Percentiles rank a stretch among this genome's conserved stretches.
These are phyloP conservation scores for Conringia planisiliqua DNA, from an alignment of 345 rosid genomes.

Conservation along the genomic window DNA sequence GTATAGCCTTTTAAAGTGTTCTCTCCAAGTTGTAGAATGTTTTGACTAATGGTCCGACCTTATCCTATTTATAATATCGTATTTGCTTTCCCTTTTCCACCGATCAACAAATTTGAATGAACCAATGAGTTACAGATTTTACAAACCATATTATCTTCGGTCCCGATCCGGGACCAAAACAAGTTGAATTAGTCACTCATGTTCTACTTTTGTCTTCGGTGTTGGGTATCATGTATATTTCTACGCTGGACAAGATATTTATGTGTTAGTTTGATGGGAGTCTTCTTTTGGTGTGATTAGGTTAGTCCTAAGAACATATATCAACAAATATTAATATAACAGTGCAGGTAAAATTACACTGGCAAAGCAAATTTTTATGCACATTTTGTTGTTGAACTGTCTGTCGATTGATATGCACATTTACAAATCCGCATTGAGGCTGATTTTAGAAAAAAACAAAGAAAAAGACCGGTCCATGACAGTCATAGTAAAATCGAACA, in stretches of 20 bases:
- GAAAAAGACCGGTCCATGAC: too few relatives aligned
- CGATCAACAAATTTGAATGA: not conserved
- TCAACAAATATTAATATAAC: not conserved
- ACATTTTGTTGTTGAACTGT: not conserved
- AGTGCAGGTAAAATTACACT: too few relatives aligned
- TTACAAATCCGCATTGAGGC: too few relatives aligned
- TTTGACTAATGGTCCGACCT: slow-evolving; percentile 33
- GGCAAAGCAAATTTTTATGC: not conserved
- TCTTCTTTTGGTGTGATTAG: not conserved
- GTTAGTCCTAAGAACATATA: not conserved
- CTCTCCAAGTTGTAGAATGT: slow-evolving; percentile 25
- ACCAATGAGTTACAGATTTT: not conserved
- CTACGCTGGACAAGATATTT: not conserved
- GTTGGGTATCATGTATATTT: not conserved
- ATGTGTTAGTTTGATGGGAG: not conserved
- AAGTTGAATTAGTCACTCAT: not conserved
- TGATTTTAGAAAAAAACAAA: too few relatives aligned
- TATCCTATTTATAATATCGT: slow-evolving; percentile 17
- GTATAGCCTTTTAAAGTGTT: slow-evolving; percentile 11
- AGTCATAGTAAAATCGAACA: too few relatives aligned
- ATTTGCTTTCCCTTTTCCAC: not conserved
- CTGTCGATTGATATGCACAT: too few relatives aligned
- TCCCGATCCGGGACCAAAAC: slow-evolving; percentile 11
- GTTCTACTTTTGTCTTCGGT: not conserved
- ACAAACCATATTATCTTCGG: not conserved